A percentile compares a stretch with the other conserved stretches of the same genome.
Conservation (phyloP, 306 rosid species). For the Ormosia emarginata region DNA sequence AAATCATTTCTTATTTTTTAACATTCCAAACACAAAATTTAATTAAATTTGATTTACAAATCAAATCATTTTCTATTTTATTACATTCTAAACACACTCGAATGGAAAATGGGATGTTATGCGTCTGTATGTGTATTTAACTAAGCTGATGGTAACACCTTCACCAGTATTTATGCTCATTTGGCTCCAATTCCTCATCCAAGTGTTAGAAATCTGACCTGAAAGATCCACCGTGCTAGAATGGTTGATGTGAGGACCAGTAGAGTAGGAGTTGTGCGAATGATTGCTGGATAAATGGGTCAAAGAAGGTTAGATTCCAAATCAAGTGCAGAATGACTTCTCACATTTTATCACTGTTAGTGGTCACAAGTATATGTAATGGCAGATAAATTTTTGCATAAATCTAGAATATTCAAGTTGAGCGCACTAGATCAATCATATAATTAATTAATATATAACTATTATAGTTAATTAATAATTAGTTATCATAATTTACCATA, state of each 20-base stretch:
- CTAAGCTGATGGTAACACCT: constrained; percentile 38
- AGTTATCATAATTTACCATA: too few relatives aligned
- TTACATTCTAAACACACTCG: too few relatives aligned
- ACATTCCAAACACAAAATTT: too few relatives aligned
- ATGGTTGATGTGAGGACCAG: constrained; percentile 35
- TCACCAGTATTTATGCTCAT: constrained; percentile 32
- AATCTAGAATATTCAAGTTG: too few relatives aligned
- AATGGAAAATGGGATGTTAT: not conserved
- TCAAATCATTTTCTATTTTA: too few relatives aligned
- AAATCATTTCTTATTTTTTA: too few relatives aligned
- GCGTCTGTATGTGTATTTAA: not conserved
- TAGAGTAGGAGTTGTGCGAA: constrained; percentile 31
- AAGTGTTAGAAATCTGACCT: constrained; percentile 30
- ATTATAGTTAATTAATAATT: too few relatives aligned
- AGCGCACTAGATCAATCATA: too few relatives aligned
- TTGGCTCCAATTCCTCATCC: constrained; percentile 41
- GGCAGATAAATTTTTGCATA: too few relatives aligned
- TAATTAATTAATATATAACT: too few relatives aligned
- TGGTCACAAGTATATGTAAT: too few relatives aligned
- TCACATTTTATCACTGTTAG: constrained; percentile 32
- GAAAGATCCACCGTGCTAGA: constrained; percentile 42
- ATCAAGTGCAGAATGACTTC: constrained; percentile 49
- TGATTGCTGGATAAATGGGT: constrained; percentile 39
- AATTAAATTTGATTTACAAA: too few relatives aligned
- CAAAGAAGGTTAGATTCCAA: constrained; percentile 29